phyloP scores from a whole-genome alignment of 306 rosid genomes.

The Quercus alba region DNA sequence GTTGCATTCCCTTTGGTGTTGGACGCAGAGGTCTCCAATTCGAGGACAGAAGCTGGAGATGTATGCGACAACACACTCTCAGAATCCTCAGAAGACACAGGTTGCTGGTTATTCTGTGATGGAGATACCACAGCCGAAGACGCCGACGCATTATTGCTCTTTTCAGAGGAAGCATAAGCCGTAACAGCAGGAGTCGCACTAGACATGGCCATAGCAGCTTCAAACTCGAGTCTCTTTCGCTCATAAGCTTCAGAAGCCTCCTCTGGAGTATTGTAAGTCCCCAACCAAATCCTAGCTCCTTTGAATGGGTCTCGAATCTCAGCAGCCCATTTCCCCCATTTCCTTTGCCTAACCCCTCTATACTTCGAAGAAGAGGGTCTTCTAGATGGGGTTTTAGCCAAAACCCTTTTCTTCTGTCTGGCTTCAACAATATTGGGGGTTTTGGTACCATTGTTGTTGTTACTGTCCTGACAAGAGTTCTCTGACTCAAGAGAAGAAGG shows the following conservation, averaged over 20 bases:
- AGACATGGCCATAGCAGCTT: constrained; percentile 32
- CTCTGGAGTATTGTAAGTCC: constrained; percentile 73
- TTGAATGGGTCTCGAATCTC: constrained; percentile 84
- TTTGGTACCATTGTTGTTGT: constrained; percentile 26
- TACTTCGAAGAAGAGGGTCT: constrained; percentile 36
- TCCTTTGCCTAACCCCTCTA: constrained; percentile 77
- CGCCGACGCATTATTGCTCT: constrained; percentile 4
- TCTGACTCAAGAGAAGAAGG: constrained; percentile 16
- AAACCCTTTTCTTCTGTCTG: constrained; percentile 23
- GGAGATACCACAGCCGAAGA: neutral
- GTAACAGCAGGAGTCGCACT: constrained; percentile 10
- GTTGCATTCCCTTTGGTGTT: constrained; percentile 15
- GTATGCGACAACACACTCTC: constrained; percentile 38
- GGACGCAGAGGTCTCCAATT: constrained; percentile 44
- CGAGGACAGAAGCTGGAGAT: constrained; percentile 64
- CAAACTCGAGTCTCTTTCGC: constrained; percentile 44
- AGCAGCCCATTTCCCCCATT: constrained; percentile 95
- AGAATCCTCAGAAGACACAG: constrained; percentile 28
- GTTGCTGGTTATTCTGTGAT: neutral
- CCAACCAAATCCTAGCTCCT: constrained; percentile 61
- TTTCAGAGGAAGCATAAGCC: constrained; percentile 8
- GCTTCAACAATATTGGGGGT: neutral
- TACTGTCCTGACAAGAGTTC: constrained; percentile 36
- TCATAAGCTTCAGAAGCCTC: constrained; percentile 74
- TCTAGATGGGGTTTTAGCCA: constrained; percentile 10